Conservation (phyloP, 2,329 filamentous ascomycete species). For the Byssothecium circinans region DNA sequence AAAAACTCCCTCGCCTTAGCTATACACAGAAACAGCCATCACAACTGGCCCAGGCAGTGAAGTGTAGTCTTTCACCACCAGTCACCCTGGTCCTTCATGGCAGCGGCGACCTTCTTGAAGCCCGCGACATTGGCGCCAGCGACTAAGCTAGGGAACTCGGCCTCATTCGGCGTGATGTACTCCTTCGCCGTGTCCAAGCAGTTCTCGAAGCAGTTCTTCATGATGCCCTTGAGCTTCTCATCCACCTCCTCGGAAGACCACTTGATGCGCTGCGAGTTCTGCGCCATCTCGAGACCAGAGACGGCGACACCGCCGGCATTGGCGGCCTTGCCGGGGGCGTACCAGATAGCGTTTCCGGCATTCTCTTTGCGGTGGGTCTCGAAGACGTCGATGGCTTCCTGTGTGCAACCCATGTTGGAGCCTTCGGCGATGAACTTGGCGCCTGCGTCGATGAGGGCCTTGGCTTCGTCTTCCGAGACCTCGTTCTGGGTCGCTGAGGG, state of each 20-base stretch:
- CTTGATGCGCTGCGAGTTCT: conserved; percentile 84
- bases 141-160: conserved; percentile 85
- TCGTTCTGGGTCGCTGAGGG: conserved; percentile 98
- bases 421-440: conserved; percentile 90
- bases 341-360: conserved; percentile 82
- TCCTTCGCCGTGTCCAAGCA: conserved; percentile 86
- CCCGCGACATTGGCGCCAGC: conserved; percentile 97
- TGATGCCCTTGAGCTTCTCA: conserved; percentile 85
- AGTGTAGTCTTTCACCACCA: too few relatives aligned
- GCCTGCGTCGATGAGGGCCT: conserved; percentile 75
- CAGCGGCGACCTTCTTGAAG: conserved; percentile 91
- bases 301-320: conserved; percentile 98
- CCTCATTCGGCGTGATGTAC: conserved; percentile 77
- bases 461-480: conserved; percentile 86
- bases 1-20: too few relatives aligned
- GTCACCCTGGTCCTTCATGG: conserved; percentile 87
- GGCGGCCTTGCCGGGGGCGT: conserved; percentile 91
- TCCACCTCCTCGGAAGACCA: conserved; percentile 94
- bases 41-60: not conserved
- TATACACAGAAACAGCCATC: too few relatives aligned
- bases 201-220: conserved; percentile 91
- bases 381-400: conserved; percentile 91
- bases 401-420: conserved; percentile 98
- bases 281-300: conserved; percentile 97
- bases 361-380: conserved; percentile 72